phyloP scores from a whole-genome alignment of 495 filamentous ascomycete species.

The Rostrohypoxylon terebratum region DNA sequence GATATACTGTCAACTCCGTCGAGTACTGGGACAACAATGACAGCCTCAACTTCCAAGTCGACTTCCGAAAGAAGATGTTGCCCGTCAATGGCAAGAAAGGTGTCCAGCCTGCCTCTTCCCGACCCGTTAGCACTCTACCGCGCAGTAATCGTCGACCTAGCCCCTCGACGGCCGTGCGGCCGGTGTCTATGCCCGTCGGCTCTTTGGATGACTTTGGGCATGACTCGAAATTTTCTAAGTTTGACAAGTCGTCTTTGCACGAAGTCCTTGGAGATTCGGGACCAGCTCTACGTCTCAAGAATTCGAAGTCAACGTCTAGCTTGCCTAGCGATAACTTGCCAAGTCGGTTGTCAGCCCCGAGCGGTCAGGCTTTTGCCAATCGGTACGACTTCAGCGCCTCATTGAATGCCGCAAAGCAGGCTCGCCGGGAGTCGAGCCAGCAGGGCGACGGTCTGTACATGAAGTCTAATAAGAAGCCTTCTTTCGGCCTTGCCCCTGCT shows the following conservation, averaged over 20 bases:
- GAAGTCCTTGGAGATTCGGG: constrained; percentile 66
- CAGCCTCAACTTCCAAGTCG: constrained; percentile 86
- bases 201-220: constrained; percentile 76
- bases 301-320: constrained; percentile 59
- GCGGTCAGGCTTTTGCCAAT: constrained; percentile 83
- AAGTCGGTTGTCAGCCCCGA: constrained; percentile 64
- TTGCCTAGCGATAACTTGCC: constrained; percentile 63
- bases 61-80: constrained; percentile 83
- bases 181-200: constrained; percentile 71
- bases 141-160: constrained; percentile 75
- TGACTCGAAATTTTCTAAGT: constrained; percentile 64
- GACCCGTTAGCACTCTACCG: constrained; percentile 72
- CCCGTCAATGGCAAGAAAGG: constrained; percentile 66
- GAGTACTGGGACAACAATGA: constrained; percentile 97
- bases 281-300: constrained; percentile 62
- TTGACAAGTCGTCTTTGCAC: constrained; percentile 68
- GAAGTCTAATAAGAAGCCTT: constrained; percentile 58
- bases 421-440: constrained; percentile 65
- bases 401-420: constrained; percentile 82
- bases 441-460: constrained; percentile 64
- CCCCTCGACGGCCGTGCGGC: constrained; percentile 60
- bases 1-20: constrained; percentile 84
- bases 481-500: constrained; percentile 44
- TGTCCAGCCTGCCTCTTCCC: constrained; percentile 62
- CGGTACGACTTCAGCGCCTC: constrained; percentile 96